Evolutionary conservation across 768 basidiomycete genomes (phyloP).

Genomic region (Termitomyces sp.): DNA sequence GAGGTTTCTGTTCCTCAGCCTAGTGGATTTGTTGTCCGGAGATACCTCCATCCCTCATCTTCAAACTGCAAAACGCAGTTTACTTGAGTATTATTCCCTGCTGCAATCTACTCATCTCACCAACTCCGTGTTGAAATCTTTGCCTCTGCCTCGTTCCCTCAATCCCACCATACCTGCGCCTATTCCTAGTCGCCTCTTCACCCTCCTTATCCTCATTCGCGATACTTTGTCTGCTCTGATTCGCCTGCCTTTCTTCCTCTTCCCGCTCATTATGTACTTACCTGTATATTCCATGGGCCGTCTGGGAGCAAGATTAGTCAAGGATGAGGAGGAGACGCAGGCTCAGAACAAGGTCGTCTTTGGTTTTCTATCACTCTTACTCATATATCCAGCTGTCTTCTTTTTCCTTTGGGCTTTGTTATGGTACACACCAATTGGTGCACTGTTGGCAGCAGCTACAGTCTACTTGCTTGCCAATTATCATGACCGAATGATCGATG

Average conservation of each 20-base stretch:
- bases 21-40: slow-evolving; percentile 84
- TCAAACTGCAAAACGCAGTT: slow-evolving; percentile 54
- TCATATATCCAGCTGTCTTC: slow-evolving; percentile 82
- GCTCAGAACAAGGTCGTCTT: slow-evolving; percentile 97
- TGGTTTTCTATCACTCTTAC: slow-evolving; percentile 66
- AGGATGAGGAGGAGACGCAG: slow-evolving; percentile 90
- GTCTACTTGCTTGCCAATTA: slow-evolving; percentile 81
- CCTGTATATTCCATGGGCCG: slow-evolving; percentile 84
- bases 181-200: slow-evolving; percentile 79
- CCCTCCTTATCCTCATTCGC: slow-evolving; percentile 71
- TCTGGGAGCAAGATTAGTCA: slow-evolving; percentile 65
- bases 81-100: slow-evolving; percentile 87
- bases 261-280: slow-evolving; percentile 78
- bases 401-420: slow-evolving; percentile 82
- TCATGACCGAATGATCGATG: slow-evolving; percentile 83
- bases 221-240: slow-evolving; percentile 69
- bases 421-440: slow-evolving; percentile 70
- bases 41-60: slow-evolving; percentile 57
- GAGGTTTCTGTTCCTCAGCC: slow-evolving; percentile 36
- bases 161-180: slow-evolving; percentile 74
- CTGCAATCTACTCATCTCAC: slow-evolving; percentile 78
- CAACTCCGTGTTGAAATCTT: slow-evolving; percentile 76
- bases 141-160: slow-evolving; percentile 79
- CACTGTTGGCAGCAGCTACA: slow-evolving; percentile 58
- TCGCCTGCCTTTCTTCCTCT: slow-evolving; percentile 82